Base-by-base conservation (phyloP, 805 yeast species). In the Ogataea pilisensis region DNA sequence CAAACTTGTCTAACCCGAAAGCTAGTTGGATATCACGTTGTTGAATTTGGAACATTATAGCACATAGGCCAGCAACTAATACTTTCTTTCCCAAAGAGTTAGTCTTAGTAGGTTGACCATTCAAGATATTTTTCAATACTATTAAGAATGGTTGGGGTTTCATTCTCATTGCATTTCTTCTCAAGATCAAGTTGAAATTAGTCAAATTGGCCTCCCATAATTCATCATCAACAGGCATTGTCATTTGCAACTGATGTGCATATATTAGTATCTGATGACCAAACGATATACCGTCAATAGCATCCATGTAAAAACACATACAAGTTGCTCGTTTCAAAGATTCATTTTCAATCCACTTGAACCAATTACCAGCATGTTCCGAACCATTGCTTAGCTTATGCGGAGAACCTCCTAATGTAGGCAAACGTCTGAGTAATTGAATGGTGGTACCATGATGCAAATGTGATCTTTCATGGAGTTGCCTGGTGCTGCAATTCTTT, bases 391-490 rank as follows among this genome's bases (percentile, higher is more conserved):
- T 47, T 14, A 51, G 20, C 51, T 63, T 34, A 58, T 58, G 62
- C 0, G 88, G 85, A 42, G 82, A 77, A 0, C 89, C 89, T 12
- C 89, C 89, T 26, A 87, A 61, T 1, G 84, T 75, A 1, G 95
- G 87, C 0, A 87, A 78, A 50, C 95, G 69, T 49, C 95, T 66
- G 37, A 87, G 63, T 32, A 87, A 63, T 60, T 87, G 95, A 31
- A 86, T 80, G 0, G 90, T 80, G 0, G 95, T 83, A 4, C 93
- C 95, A 59, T 87, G 96, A 57, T 88, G 95, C 17, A 88, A 65
- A 60, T 83, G 91, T 0, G 87, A 85, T 35, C 96, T 63, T 62
- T 87, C 96, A 57, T 87, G 96, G 51, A 85, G 61, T 31, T 66
- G 64, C 51, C 96, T 66, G 34, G 76, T 73, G 0, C 87, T 69